Evolutionary conservation across 2,329 filamentous ascomycete species (phyloP).

Genomic region (Ophiocordyceps sinensis): DNA sequence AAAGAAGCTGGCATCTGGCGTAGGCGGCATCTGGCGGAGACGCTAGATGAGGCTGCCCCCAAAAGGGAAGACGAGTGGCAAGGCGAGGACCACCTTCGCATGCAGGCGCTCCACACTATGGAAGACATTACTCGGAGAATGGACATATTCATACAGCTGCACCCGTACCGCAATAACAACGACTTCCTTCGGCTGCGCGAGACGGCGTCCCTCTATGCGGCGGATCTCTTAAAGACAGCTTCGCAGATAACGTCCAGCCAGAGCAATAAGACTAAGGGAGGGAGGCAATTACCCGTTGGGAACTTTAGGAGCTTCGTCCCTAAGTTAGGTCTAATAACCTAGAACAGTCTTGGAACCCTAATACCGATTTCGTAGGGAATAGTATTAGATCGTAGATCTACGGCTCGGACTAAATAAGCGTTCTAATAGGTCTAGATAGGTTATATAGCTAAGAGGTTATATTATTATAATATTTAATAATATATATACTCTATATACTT

Average conservation of each 20-base stretch:
- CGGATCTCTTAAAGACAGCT: constrained; percentile 43
- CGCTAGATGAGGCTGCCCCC: constrained; percentile 12
- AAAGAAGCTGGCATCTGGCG: background rate
- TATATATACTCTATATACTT: too few species aligned
- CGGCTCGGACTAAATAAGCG: too few species aligned
- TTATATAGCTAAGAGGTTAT: too few species aligned
- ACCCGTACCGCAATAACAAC: constrained; percentile 54
- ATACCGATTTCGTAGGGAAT: too few species aligned
- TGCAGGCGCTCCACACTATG: constrained; percentile 42
- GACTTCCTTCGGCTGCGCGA: constrained; percentile 57
- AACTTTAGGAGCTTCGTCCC: too few species aligned
- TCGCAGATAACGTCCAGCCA: constrained; percentile 8
- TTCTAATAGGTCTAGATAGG: too few species aligned
- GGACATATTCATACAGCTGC: constrained; percentile 53
- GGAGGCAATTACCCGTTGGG: constrained; percentile 10
- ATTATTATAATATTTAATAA: too few species aligned
- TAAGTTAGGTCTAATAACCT: too few species aligned
- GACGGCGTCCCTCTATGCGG: constrained; percentile 62
- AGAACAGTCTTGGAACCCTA: too few species aligned
- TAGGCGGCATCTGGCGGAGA: constrained; percentile 1
- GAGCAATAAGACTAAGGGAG: constrained; percentile 9
- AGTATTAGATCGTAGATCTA: too few species aligned
- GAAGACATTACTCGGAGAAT: constrained; percentile 51
- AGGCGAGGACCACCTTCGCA: constrained; percentile 17
- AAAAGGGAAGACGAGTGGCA: constrained; percentile 2